Evolutionary conservation across 805 yeast species (phyloP).

Genomic region (Pichia manshurica): DNA sequence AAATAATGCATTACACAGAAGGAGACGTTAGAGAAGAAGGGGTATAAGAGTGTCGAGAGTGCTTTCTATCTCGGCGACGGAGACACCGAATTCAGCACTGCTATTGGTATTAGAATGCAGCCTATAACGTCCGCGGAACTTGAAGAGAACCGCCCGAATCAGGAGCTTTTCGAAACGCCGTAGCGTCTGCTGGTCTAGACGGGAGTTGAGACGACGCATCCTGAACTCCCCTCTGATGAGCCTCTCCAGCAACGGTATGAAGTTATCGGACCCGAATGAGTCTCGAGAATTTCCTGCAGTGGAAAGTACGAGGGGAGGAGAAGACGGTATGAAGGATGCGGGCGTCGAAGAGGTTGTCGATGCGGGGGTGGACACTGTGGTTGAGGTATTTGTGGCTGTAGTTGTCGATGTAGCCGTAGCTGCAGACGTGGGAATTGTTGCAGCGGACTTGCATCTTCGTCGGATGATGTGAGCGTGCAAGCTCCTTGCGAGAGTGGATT

Average conservation of each 20-base stretch:
- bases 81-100: not conserved
- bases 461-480: conserved; percentile 3
- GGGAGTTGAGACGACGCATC: conserved; percentile 3
- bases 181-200: not conserved
- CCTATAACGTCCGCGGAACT: not conserved
- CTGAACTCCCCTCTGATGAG: conserved; percentile 2
- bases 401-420: not conserved
- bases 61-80: not conserved
- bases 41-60: not conserved
- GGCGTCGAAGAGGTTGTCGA: not conserved
- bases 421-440: not conserved
- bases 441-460: not conserved
- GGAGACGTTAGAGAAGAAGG: not conserved
- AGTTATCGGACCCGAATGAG: not conserved
- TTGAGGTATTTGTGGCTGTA: not conserved
- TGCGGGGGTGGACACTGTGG: not conserved
- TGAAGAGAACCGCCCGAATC: not conserved
- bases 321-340: not conserved
- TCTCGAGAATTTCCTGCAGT: no score
- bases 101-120: not conserved
- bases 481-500: conserved; percentile 3
- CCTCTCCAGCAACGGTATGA: not conserved
- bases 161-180: conserved; percentile 1
- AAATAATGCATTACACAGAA: no score
- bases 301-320: not conserved